Evolutionary conservation across 2,329 filamentous ascomycete species (phyloP), one percentile per base, ranked within the genome.

Genomic region (Trichoderma breve): DNA sequence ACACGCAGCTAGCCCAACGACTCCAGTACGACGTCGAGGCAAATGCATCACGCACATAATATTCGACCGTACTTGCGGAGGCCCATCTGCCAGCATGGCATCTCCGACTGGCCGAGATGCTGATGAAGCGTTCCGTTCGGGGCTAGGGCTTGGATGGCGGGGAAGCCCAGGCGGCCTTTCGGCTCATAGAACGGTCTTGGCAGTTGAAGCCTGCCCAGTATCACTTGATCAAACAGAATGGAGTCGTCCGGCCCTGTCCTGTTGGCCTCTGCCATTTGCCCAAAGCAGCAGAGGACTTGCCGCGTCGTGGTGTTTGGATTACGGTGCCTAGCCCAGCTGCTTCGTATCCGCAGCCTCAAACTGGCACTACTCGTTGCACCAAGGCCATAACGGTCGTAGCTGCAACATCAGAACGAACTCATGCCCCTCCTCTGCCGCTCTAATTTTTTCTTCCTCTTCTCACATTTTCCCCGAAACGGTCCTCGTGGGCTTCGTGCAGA

Each of bases 171-270:
- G 66, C 39, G 57, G 66, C 57, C 39, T 24, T 62, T 70, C 66
- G 66, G 66, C 66, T 53, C 66, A 70, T 70, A 70, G 66, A 67
- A 58, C 28, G 18, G 57, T 70, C 66, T 70, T 70, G 66, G 66
- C 66, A 53, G 57, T 9, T 24, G 63, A 55, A 66, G 63, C 63
- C 63, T 55, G 63, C 47, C 57, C 7, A 53, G 66, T n/a, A 70
- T 70, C 66, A 70, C 66, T 70, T 70, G 66, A 70, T 70, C 66
- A 70, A 43, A 15, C 53, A 70, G 66, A 51, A 61, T 47, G 66
- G 66, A 70, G 66, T 47, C 30, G 66, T 61, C 11, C 47, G 47
- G 47, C 47, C 47, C 47, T 21, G 47, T 53, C 47, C 47, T 21
- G 47, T 53, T 53, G 47, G 47, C 11, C 26, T 67, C 60, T 63